Conservation (phyloP, 2,329 filamentous ascomycete species). For the Tricladium varicosporioides region DNA sequence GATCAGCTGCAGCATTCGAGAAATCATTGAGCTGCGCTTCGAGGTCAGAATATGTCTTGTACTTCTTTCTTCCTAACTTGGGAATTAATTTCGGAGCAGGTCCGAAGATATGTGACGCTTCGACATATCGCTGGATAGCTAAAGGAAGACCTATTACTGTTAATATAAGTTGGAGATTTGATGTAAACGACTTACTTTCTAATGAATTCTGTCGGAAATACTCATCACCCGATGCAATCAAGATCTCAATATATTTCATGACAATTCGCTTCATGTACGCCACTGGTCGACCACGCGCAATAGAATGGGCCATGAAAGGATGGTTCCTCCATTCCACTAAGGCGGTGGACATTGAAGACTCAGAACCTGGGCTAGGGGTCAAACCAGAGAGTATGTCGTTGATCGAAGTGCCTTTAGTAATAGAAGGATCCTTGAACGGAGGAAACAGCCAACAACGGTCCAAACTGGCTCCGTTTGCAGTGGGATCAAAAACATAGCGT, state of each 20-base stretch:
- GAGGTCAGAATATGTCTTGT: slow-evolving; percentile 18
- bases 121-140: slow-evolving; percentile 32
- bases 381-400: neutral
- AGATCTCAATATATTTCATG: slow-evolving; percentile 35
- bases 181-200: slow-evolving; percentile 25
- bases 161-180: too few relatives aligned
- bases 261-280: slow-evolving; percentile 36
- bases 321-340: slow-evolving; percentile 24
- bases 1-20: slow-evolving; percentile 23
- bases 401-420: neutral
- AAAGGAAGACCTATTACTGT: too few relatives aligned
- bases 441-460: slow-evolving; percentile 12
- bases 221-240: slow-evolving; percentile 32
- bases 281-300: slow-evolving; percentile 26
- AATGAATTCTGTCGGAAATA: slow-evolving; percentile 30
- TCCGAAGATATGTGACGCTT: slow-evolving; percentile 31
- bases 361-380: neutral
- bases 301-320: slow-evolving; percentile 25
- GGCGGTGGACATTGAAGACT: neutral
- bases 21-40: slow-evolving; percentile 23
- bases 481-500: slow-evolving; percentile 28
- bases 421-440: slow-evolving; percentile 13
- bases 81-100: slow-evolving; percentile 13
- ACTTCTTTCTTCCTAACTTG: slow-evolving; percentile 6
- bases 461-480: neutral